Evolutionary conservation across 2,329 filamentous ascomycete species (phyloP), one percentile per base, ranked within the genome.

Genomic region (Fusarium sp.): DNA sequence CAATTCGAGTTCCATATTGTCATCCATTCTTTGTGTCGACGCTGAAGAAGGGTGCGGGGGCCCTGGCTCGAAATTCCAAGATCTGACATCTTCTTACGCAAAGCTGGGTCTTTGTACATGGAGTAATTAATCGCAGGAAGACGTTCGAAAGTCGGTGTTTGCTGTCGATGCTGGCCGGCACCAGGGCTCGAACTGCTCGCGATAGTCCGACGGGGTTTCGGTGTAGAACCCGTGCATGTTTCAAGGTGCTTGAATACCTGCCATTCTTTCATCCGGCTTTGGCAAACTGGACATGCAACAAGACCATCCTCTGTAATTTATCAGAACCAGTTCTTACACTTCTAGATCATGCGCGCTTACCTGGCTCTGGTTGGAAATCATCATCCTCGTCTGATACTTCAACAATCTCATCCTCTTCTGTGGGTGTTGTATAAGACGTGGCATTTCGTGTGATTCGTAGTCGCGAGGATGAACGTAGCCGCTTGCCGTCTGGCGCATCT

Each of bases 1-100:
- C 94, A 97, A 76, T 99, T 99, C 13, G 96, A 92, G 77, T 99
- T 99, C 91, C 93, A 97, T 19, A 99, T 81, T 37, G 96, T 97
- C 51, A 96, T 86, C 94, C 94, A 99, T 78, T 99, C 96, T 24
- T 88, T 92, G 74, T 98, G 94, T 19, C 96, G 87, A 68, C 86
- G 87, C 76, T 95, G 91, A 54, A 98, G 83, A 2, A 94, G 83
- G 45, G 85, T 81, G 45, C 90, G 90, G 1, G 85, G 79, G 1
- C 96, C 96, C 62, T 81, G 83, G 11, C 84, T 86, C 0, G 93
- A 90, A 57, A 98, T 89, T 1, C 94, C 93, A 2, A 96, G 83
- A 4, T 97, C 93, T 19, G 83, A 78, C 41, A 99, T 82, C 79
- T 97, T 98, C 75, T 92, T 96, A 48, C 90, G 88, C 52, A 99